Base-by-base conservation (phyloP, 805 yeast species). In the Tetrapisispora pingtungensis region DNA sequence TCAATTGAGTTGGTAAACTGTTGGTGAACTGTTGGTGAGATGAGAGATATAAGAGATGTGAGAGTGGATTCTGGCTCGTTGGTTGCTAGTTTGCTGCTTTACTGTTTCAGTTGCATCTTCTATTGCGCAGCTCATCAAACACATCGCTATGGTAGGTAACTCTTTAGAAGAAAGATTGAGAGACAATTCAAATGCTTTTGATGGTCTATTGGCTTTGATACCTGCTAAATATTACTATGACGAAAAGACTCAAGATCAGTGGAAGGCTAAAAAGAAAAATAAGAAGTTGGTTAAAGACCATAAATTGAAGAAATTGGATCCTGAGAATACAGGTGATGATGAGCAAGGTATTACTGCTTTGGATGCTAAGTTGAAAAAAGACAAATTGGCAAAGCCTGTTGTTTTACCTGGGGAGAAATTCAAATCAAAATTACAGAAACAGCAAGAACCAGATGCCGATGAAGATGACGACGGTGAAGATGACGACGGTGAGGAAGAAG, bases 211-310 rank as follows among this genome's bases (percentile, higher is more conserved):
- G 47, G 86, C 96, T 18, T 69, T 90, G 62, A 89, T 90, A 46
- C 97, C 97, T 3, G 95, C 97, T 3, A 87, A 88, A 59, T 88
- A 83, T 58, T 90, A 90, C 62, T 88, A 85, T 61, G 96, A 89
- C 62, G 96, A 84, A 33, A 90, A 85, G 46, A 81, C 90, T 2
- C 80, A 82, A 55, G 81, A 81, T 42, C 97, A 90, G 65, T 89
- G 97, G 97, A 80, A 81, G 54, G 82, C 81, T 54, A 84, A 80
- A 68, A 86, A 87, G 69, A 76, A 80, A 65, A 64, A 78, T 27
- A 84, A 82, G 54, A 77, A 73, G 43, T 87, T 85, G 52, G 64
- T 71, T 18, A 76, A 71, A 51, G 71, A 68, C 42, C 78, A 75
- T 50, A 84, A 83, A 59, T 69, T 76, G 51, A 75, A 77, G 45